Base-by-base conservation (phyloP, 2,329 filamentous ascomycete genomes). In the Cytospora piceae region DNA sequence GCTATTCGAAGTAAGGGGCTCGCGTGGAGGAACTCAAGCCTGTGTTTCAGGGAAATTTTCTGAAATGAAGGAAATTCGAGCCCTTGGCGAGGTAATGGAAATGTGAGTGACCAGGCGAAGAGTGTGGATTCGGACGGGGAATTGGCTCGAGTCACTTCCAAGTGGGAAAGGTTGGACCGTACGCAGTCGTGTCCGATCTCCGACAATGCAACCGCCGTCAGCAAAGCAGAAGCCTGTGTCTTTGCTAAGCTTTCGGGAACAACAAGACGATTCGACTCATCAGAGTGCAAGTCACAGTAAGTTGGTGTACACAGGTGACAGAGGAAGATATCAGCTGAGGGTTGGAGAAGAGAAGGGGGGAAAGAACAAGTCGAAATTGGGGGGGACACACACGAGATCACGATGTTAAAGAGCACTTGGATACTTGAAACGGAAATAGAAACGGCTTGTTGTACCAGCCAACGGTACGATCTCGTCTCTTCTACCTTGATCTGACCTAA, bases 291-390 rank as follows among this genome's bases (percentile, higher is more conserved):
- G n/a, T 49, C n/a, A 24, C 46, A 24, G 4, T 14, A n/a, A 22
- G n/a, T 49, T 24, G 46, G 20, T 49, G n/a, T 14, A 24, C 12
- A 9, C 9, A 49, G 46, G 11, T 24, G n/a, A 49, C n/a, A 14
- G n/a, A 49, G n/a, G 17, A 49, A 49, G 46, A 14, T 24, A n/a
- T 24, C 46, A 14, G 46, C n/a, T 22, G 46, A 4, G n/a, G n/a
- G 3, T 24, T 49, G 9, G n/a, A 49, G 46, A 49, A 6, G 96
- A 84, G 79, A 96, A 94, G 0, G 91, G 22, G 46, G 46, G 11
- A 49, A 22, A 14, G 46, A 8, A 24, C 46, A 24, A 24, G n/a
- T 49, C n/a, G 9, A 49, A 12, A n/a, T 9, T 46, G 20, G n/a
- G 22, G 7, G 39, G 42, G 37, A 39, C 12, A 46, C 20, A 46